Conservation (phyloP, 2,329 filamentous ascomycete genomes). For the Fusarium sp. region DNA sequence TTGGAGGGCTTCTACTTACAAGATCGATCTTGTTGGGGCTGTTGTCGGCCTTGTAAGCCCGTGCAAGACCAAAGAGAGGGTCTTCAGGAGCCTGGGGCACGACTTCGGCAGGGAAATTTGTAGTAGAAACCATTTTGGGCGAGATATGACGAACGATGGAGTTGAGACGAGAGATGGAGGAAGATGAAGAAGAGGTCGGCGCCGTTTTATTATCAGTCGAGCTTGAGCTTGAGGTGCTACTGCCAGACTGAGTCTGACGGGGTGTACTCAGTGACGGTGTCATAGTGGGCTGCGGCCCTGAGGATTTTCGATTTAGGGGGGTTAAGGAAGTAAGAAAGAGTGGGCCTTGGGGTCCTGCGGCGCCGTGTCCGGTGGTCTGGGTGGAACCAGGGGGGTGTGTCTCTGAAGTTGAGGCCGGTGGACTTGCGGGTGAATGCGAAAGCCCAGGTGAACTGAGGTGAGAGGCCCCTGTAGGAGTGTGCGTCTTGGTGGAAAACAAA, state of each 20-base stretch:
- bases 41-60: constrained; percentile 83
- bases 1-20: constrained; percentile 60
- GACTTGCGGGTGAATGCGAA: constrained; percentile 15
- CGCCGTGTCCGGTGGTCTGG: constrained; percentile 38
- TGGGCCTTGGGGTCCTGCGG: constrained; percentile 29
- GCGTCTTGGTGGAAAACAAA: constrained; percentile 14
- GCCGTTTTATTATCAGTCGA: constrained; percentile 45
- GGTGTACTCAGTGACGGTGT: constrained; percentile 43
- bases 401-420: not conserved
- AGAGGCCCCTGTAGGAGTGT: constrained; percentile 32
- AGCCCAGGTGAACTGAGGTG: constrained; percentile 24
- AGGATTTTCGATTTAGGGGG: constrained; percentile 41
- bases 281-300: constrained; percentile 44
- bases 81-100: constrained; percentile 95
- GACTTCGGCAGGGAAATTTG: constrained; percentile 75
- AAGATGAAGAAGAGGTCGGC: constrained; percentile 52
- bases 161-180: constrained; percentile 63
- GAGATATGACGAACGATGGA: constrained; percentile 77
- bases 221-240: constrained; percentile 37
- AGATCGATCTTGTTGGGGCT: constrained; percentile 88
- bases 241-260: constrained; percentile 37
- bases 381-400: constrained; percentile 33
- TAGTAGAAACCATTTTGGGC: constrained; percentile 56
- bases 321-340: constrained; percentile 24
- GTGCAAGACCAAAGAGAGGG: constrained; percentile 91